phyloP scores from a whole-genome alignment of 1,284 basidiomycete genomes.

The Calocybe gambosa region DNA sequence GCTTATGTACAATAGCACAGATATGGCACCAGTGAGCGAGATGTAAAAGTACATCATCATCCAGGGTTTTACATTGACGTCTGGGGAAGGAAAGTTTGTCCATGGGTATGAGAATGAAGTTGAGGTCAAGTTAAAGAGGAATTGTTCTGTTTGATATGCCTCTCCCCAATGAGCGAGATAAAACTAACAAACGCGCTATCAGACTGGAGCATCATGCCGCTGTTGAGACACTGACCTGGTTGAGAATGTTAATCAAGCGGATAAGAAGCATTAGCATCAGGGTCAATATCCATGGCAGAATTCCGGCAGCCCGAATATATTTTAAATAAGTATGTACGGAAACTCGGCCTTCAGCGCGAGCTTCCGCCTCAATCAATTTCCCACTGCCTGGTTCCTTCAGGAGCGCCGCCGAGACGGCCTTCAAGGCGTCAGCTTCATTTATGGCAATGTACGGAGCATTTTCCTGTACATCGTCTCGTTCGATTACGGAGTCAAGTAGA shows the following conservation, averaged over 20 bases:
- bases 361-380: conserved; percentile 58
- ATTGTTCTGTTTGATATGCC: conserved; percentile 41
- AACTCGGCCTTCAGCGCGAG: conserved; percentile 60
- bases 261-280: conserved; percentile 49
- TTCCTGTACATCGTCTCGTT: conserved; percentile 16
- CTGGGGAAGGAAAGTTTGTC: conserved; percentile 49
- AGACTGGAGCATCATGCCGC: conserved; percentile 2
- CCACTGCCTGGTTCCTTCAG: conserved; percentile 27
- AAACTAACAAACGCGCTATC: conserved; percentile 30
- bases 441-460: conserved; percentile 17
- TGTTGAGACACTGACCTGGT: conserved; percentile 40
- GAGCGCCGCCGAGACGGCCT: conserved; percentile 4
- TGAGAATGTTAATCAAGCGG: conserved; percentile 49
- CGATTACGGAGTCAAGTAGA: conserved; percentile 43
- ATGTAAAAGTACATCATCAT: conserved; percentile 59
- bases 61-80: conserved; percentile 57
- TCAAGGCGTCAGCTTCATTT: conserved; percentile 34
- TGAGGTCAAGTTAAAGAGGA: conserved; percentile 17
- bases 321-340: conserved; percentile 51
- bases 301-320: conserved; percentile 58
- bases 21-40: conserved; percentile 48
- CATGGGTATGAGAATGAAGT: conserved; percentile 29
- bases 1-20: conserved; percentile 48
- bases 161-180: conserved; percentile 64
- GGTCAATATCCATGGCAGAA: conserved; percentile 49